phyloP scores from a whole-genome alignment of 768 basidiomycete species.

The Pisolithus tinctorius region DNA sequence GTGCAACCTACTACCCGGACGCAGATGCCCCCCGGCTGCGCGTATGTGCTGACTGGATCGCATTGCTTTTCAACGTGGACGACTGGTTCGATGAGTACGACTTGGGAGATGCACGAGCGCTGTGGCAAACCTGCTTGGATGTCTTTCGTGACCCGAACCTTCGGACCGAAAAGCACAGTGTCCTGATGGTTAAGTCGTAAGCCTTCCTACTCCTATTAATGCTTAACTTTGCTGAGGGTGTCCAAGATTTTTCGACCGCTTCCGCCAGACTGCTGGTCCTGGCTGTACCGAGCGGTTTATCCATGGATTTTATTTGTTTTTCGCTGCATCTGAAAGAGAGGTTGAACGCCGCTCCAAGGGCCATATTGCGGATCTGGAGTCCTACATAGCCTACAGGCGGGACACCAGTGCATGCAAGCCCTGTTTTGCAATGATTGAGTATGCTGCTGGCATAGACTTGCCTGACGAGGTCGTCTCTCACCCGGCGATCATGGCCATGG shows the following conservation, averaged over 20 bases:
- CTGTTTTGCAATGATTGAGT: slow-evolving; percentile 49
- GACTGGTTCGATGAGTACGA: slow-evolving; percentile 37
- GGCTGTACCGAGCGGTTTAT: slow-evolving; percentile 37
- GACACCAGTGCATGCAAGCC: slow-evolving; percentile 49
- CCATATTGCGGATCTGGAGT: slow-evolving; percentile 39
- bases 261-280: slow-evolving; percentile 31
- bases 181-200: slow-evolving; percentile 29
- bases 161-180: slow-evolving; percentile 23
- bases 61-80: slow-evolving; percentile 36
- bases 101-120: slow-evolving; percentile 22
- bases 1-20: slow-evolving; percentile 57
- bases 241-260: slow-evolving; percentile 32
- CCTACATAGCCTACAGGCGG: slow-evolving; percentile 47
- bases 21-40: slow-evolving; percentile 51
- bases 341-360: slow-evolving; percentile 35
- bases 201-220: slow-evolving; percentile 3
- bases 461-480: slow-evolving; percentile 50
- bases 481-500: slow-evolving; percentile 39
- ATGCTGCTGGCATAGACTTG: slow-evolving; percentile 43
- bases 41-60: slow-evolving; percentile 63
- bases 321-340: slow-evolving; percentile 36
- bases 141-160: slow-evolving; percentile 26
- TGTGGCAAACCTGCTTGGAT: slow-evolving; percentile 24
- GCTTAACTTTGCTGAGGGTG: slow-evolving; percentile 1
- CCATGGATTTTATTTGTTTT: slow-evolving; percentile 35